phyloP scores from a whole-genome alignment of 2,329 filamentous ascomycete genomes.

The Monilinia fructicola region DNA sequence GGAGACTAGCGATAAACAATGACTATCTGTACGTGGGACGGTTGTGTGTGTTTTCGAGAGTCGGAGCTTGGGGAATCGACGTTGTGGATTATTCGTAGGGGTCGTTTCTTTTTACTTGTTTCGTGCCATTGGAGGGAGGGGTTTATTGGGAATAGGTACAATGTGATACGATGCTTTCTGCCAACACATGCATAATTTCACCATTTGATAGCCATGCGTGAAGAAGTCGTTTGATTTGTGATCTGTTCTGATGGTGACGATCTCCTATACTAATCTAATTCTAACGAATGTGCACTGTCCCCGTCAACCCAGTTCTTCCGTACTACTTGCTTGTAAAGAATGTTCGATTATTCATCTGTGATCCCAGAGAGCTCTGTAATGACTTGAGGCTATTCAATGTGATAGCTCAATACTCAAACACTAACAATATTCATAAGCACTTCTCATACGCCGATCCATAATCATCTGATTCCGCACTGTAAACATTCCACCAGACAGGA shows the following conservation, averaged over 20 bases:
- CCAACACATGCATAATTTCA: constrained; percentile 25
- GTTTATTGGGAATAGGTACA: constrained; percentile 31
- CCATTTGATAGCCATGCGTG: constrained; percentile 2
- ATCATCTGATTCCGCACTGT: background rate
- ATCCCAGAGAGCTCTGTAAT: background rate
- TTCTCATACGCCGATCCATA: background rate
- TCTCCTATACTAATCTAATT: constrained; percentile 2
- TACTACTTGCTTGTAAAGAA: constrained; percentile 13
- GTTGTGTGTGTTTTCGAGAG: background rate
- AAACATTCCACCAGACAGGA: background rate
- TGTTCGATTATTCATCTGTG: background rate
- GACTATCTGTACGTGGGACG: constrained; percentile 3
- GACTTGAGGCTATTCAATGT: constrained; percentile 10
- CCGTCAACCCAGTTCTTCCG: background rate
- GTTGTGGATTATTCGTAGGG: constrained; percentile 20
- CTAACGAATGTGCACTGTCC: constrained; percentile 10
- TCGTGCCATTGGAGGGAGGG: constrained; percentile 12
- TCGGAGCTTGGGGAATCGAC: constrained; percentile 1
- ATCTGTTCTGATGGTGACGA: constrained; percentile 1
- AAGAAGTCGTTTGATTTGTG: constrained; percentile 17
- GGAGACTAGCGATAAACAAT: background rate
- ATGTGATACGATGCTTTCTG: constrained; percentile 34
- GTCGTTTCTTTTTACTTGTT: constrained; percentile 19
- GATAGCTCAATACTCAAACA: constrained; percentile 5
- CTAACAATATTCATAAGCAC: constrained; percentile 7